These are phyloP conservation scores for Fragilaria radians DNA, from an alignment of 108 stramenopile species.

Conservation along the genomic window DNA sequence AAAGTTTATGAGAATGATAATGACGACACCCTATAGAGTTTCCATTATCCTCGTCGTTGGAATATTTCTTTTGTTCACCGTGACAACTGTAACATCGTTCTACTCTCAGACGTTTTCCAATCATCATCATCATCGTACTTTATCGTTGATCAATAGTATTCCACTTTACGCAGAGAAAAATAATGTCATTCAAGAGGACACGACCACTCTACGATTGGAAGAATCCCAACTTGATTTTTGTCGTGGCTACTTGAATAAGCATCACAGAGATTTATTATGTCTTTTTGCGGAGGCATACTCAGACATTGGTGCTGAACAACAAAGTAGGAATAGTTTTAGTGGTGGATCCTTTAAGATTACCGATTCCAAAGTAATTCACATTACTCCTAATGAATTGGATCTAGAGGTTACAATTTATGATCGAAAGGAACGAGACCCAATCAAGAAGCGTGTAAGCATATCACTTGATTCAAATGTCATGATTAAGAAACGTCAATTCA, in stretches of 20 bases:
- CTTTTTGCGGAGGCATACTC: constrained; percentile 64
- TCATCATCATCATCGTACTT: too few relatives aligned
- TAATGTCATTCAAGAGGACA: too few relatives aligned
- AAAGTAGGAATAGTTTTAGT: constrained; percentile 63
- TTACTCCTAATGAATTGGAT: constrained; percentile 30
- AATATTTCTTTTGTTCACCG: too few relatives aligned
- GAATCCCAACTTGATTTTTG: too few relatives aligned
- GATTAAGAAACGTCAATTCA: constrained; percentile 17
- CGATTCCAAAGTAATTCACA: constrained; percentile 41
- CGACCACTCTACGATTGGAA: too few relatives aligned
- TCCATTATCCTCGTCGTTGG: too few relatives aligned
- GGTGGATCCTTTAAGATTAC: constrained; percentile 52
- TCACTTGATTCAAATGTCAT: constrained; percentile 30
- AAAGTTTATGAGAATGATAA: too few relatives aligned
- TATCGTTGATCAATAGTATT: too few relatives aligned
- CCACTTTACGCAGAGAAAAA: too few relatives aligned
- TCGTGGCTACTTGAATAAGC: constrained; percentile 73
- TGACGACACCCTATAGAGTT: too few relatives aligned
- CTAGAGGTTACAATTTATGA: constrained; percentile 29
- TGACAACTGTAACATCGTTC: too few relatives aligned
- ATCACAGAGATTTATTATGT: constrained; percentile 49
- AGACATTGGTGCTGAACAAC: constrained; percentile 39
- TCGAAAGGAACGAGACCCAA: constrained; percentile 15
- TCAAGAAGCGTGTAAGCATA: constrained; percentile 19
- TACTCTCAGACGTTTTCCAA: too few relatives aligned